These are phyloP conservation scores for Nicotiana sylvestris DNA, from an alignment of 257 asterid species.

Conservation along the genomic window DNA sequence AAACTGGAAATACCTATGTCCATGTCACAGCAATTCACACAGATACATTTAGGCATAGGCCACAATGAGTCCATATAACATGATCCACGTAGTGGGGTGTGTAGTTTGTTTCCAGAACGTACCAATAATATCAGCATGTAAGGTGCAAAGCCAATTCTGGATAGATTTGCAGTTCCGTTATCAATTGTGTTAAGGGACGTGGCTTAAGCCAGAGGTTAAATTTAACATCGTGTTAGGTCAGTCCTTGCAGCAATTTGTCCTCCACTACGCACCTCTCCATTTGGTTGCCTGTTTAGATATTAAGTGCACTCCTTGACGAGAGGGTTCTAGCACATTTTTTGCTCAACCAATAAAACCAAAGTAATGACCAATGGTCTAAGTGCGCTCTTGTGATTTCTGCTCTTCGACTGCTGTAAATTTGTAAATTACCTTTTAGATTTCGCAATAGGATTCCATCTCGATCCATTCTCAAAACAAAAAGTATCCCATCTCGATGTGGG, in stretches of 20 bases:
- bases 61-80: background rate
- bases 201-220: background rate
- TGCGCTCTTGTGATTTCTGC: background rate
- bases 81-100: background rate
- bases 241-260: background rate
- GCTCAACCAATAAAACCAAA: background rate
- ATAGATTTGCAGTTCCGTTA: background rate
- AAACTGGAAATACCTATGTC: background rate
- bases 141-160: background rate
- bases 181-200: background rate
- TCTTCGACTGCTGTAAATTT: background rate
- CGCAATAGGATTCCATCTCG: background rate
- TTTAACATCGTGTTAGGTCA: background rate
- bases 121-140: background rate
- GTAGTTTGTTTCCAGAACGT: background rate
- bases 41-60: background rate
- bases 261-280: background rate
- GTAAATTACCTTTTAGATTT: background rate
- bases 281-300: constrained; percentile 4
- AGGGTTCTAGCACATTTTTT: background rate
- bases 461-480: background rate
- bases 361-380: background rate
- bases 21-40: background rate
- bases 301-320: background rate
- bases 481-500: background rate